Percentiles rank a stretch among this genome's conserved stretches.
These are phyloP conservation scores for Hemisphaericaspora xylanilytica DNA, from an alignment of 1,139 yeast genomes.

Conservation along the genomic window DNA sequence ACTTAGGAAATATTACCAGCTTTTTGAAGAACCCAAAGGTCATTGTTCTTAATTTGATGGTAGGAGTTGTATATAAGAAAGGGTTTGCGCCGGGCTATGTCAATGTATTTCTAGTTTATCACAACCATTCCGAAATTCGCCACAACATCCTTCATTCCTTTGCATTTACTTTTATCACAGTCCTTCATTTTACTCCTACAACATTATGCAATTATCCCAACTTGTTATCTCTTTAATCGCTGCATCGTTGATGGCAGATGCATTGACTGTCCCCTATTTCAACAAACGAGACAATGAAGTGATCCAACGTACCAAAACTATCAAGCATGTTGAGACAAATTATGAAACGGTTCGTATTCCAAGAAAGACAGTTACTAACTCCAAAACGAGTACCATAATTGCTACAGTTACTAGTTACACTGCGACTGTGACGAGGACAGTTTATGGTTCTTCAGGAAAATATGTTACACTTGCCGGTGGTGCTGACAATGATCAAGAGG, in stretches of 20 bases:
- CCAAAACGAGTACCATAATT: slow-evolving; percentile 30
- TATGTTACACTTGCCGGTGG: slow-evolving; percentile 35
- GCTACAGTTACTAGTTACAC: slow-evolving; percentile 44
- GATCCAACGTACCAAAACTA: slow-evolving; percentile 38
- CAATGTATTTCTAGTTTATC: no score
- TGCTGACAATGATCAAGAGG: slow-evolving; percentile 5
- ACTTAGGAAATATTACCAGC: neutral
- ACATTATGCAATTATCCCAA: slow-evolving; percentile 34
- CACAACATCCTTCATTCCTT: neutral
- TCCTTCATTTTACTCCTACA: slow-evolving; percentile 17
- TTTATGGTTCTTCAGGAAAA: slow-evolving; percentile 39
- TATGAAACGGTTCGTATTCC: slow-evolving; percentile 32
- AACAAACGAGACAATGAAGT: slow-evolving; percentile 20
- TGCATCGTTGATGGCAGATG: slow-evolving; percentile 19
- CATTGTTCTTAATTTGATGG: neutral
- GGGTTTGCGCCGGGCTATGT: no score
- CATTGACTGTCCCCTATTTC: slow-evolving; percentile 29
- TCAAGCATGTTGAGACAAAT: slow-evolving; percentile 34
- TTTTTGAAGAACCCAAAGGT: neutral
- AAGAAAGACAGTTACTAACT: slow-evolving; percentile 30
- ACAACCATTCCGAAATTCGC: no score
- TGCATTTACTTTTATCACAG: slow-evolving; percentile 18
- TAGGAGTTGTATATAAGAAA: neutral
- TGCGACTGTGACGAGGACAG: slow-evolving; percentile 46
- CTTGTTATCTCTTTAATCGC: slow-evolving; percentile 21